Evolutionary conservation across 345 rosid species (phyloP).

Genomic region (Viola odorata): DNA sequence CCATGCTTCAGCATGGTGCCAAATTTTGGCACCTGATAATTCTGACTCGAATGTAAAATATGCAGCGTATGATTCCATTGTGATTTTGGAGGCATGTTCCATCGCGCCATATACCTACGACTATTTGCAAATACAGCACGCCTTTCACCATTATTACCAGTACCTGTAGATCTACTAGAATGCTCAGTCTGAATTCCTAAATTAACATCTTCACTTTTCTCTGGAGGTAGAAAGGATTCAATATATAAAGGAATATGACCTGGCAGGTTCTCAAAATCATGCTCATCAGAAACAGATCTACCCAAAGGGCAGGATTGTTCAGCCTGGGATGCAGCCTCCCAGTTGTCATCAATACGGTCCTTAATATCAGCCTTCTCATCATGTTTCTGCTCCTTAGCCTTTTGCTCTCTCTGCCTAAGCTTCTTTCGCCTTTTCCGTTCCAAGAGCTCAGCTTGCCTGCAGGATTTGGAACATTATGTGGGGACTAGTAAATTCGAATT

Average conservation of each 20-base stretch:
- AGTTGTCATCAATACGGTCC: conserved; percentile 36
- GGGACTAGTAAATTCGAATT: neutral
- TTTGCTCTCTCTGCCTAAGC: conserved; percentile 79
- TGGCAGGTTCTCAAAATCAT: conserved; percentile 30
- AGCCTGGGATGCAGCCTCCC: conserved; percentile 38
- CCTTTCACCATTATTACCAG: conserved; percentile 32
- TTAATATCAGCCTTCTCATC: conserved; percentile 31
- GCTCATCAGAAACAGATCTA: conserved; percentile 39
- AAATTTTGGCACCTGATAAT: conserved; percentile 36
- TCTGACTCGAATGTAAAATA: conserved; percentile 43
- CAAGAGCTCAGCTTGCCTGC: conserved; percentile 70
- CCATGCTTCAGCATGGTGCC: conserved; percentile 56
- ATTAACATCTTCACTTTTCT: conserved; percentile 33
- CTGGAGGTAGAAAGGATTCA: conserved; percentile 32
- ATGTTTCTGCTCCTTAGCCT: conserved; percentile 60
- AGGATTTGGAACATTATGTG: conserved; percentile 10
- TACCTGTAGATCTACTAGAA: conserved; percentile 1
- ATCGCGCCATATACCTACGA: conserved; percentile 23
- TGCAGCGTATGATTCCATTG: conserved; percentile 34
- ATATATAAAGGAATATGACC: conserved; percentile 32
- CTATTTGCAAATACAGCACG: conserved; percentile 29
- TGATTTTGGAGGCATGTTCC: conserved; percentile 39
- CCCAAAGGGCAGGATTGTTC: conserved; percentile 39
- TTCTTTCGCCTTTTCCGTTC: conserved; percentile 81
- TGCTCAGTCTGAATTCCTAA: conserved; percentile 35